Evolutionary conservation across 352 stramenopile species (phyloP), one percentile per base, ranked within the genome.

Genomic region (Globisporangium polare): DNA sequence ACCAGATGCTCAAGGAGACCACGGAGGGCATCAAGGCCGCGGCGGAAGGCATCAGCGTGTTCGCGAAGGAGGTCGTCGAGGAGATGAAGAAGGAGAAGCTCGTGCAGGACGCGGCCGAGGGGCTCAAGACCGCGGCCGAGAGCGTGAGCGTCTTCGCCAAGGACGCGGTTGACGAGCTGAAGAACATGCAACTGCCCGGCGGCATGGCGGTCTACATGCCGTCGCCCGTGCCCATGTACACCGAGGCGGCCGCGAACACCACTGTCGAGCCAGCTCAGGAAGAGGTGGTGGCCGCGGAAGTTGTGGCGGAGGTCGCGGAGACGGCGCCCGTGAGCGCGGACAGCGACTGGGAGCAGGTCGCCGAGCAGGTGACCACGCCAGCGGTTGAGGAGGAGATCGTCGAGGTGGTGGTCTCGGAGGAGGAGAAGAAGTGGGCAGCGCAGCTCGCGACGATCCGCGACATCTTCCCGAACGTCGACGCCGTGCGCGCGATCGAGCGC

Each of bases 1-100:
- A 95, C 55, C 78, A 90, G 65, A 69, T 93, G 13, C 61, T 95
- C 41, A 87, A 92, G 69, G 80, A 91, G 47, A 92, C 86, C 1
- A 81, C 76, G 6, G 80, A 92, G 26, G 74, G 80, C 50, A 75
- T 95, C n/a, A 93, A 93, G 72, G 83, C 71, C 3, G 84, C 81
- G 0, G 86, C 86, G 0, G 82, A 89, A 33, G 80, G 73, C 45
- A 87, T 93, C 63, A 78, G 74, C 52, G 73, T 83, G 52, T 95
- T 93, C 42, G 83, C 86, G 2, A 83, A 91, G 62, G 81, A 93
- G 29, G 65, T 93, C 0, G 83, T 90, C 17, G 80, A 78, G 27
- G 84, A 93, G 65, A 77, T 93, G 33, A 78, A 81, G 62, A 65
- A 66, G 24, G 60, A 66, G 33, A 53, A 66, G 60, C 31, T 66